These are phyloP conservation scores for Cercospora sp. DNA, from an alignment of 2,329 filamentous ascomycete species.

Conservation along the genomic window DNA sequence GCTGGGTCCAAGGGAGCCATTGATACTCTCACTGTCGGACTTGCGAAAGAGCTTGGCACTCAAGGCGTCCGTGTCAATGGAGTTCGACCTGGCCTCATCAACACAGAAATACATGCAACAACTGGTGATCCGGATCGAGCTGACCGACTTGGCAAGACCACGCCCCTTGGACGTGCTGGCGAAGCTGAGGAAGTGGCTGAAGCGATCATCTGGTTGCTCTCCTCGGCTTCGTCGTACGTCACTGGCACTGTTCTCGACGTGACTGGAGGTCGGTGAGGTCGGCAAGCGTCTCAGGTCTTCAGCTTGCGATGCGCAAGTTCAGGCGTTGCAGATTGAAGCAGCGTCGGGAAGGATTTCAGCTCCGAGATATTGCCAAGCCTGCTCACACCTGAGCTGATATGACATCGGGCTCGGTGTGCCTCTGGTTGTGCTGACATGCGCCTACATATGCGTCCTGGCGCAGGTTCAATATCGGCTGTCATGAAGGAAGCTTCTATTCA, in stretches of 20 bases:
- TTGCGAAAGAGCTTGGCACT: constrained; percentile 33
- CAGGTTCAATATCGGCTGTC: neutral
- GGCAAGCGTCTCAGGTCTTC: neutral
- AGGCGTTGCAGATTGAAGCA: neutral
- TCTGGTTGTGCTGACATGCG: neutral
- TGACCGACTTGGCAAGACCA: constrained; percentile 28
- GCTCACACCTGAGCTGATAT: constrained; percentile 4
- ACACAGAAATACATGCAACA: constrained; percentile 32
- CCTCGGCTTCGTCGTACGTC: constrained; percentile 25
- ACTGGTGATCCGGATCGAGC: constrained; percentile 29
- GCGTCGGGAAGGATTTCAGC: neutral
- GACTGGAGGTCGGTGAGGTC: constrained; percentile 24
- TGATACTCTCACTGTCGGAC: constrained; percentile 31
- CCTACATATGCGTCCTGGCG: neutral
- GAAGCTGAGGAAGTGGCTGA: constrained; percentile 34
- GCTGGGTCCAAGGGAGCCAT: constrained; percentile 35
- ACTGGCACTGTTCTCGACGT: constrained; percentile 30
- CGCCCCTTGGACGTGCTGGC: constrained; percentile 31
- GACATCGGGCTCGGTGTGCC: neutral
- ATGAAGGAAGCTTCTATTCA: neutral
- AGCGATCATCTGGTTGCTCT: constrained; percentile 33
- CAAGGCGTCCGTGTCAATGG: constrained; percentile 31
- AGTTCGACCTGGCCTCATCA: constrained; percentile 33
- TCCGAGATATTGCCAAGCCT: constrained; percentile 4
- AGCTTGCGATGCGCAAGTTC: neutral